Conservation (phyloP, 192 early-diverging fungal species). For the Gonapodya sp. region DNA sequence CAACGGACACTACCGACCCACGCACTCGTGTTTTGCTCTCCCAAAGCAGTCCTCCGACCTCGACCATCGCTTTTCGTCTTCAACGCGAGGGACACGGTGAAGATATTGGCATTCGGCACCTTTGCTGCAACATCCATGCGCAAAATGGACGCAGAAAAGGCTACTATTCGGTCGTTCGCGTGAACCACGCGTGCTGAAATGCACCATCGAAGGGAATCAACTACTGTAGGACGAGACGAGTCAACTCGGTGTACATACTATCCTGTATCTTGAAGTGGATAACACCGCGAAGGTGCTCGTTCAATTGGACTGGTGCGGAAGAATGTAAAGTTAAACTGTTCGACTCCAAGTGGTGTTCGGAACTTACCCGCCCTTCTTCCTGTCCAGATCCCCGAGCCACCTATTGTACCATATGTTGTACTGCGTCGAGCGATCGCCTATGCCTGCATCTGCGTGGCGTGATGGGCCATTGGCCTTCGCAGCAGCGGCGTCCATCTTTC, state of each 20-base stretch:
- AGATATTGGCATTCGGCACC: conserved; percentile 44
- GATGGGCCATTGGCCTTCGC: not conserved
- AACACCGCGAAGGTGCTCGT: not conserved
- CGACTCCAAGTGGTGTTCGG: not conserved
- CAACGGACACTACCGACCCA: not conserved
- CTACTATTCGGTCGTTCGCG: not conserved
- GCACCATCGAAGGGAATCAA: not conserved
- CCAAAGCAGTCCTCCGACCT: conserved; percentile 65
- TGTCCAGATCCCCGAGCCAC: conserved; percentile 35
- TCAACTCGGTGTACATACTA: not conserved
- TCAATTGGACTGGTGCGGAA: not conserved
- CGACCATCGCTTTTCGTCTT: conserved; percentile 24
- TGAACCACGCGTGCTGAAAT: not conserved
- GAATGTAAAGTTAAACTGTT: too few relatives aligned
- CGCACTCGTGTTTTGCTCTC: conserved; percentile 44
- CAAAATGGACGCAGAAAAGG: conserved; percentile 74
- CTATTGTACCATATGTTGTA: conserved; percentile 62
- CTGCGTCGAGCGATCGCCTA: not conserved
- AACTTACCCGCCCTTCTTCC: not conserved
- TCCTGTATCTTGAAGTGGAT: not conserved
- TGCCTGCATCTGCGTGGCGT: not conserved
- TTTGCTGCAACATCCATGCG: conserved; percentile 64
- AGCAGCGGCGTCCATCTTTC: not conserved
- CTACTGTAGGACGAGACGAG: not conserved
- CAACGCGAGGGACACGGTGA: conserved; percentile 41